A percentile compares a stretch with the other conserved stretches of the same genome.
Conservation (phyloP, 495 filamentous ascomycete genomes). For the Hyaloscypha finlandica region DNA sequence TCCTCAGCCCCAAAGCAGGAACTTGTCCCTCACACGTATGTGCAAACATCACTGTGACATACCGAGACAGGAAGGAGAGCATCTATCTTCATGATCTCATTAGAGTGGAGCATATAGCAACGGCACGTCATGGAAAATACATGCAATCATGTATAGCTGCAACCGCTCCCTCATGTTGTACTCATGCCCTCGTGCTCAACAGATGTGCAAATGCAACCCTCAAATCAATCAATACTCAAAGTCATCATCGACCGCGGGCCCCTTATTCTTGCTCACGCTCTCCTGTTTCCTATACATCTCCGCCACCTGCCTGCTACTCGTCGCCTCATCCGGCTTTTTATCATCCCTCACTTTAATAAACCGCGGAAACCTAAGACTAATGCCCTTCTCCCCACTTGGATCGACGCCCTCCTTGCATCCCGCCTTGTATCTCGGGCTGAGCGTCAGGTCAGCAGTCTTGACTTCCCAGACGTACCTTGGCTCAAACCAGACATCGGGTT, state of each 20-base stretch:
- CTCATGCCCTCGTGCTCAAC: too few relatives aligned
- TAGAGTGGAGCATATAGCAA: too few relatives aligned
- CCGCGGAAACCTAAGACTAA: conserved; percentile 85
- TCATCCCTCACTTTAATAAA: conserved; percentile 90
- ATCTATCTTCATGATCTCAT: too few relatives aligned
- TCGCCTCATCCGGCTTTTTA: conserved; percentile 93
- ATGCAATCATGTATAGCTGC: too few relatives aligned
- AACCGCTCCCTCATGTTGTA: too few relatives aligned
- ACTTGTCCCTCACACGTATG: too few relatives aligned
- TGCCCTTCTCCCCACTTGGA: conserved; percentile 73
- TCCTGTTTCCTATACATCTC: conserved; percentile 98
- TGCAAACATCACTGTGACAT: too few relatives aligned
- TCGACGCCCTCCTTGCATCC: conserved; percentile 65
- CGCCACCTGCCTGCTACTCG: conserved; percentile 76
- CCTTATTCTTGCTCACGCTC: conserved; percentile 73
- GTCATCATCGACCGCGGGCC: conserved; percentile 88
- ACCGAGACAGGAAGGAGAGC: too few relatives aligned
- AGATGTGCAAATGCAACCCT: background rate
- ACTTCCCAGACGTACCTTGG: conserved; percentile 95
- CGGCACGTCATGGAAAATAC: too few relatives aligned
- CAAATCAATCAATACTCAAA: conserved; percentile 77
- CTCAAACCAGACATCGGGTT: conserved; percentile 99
- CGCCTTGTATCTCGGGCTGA: conserved; percentile 90
- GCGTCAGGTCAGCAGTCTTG: conserved; percentile 91
- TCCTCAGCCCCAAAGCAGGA: too few relatives aligned